Evolutionary conservation across 176 grass and related monocot genomes (phyloP), one percentile per base, ranked within the genome.

Genomic region (Musa beccarii): DNA sequence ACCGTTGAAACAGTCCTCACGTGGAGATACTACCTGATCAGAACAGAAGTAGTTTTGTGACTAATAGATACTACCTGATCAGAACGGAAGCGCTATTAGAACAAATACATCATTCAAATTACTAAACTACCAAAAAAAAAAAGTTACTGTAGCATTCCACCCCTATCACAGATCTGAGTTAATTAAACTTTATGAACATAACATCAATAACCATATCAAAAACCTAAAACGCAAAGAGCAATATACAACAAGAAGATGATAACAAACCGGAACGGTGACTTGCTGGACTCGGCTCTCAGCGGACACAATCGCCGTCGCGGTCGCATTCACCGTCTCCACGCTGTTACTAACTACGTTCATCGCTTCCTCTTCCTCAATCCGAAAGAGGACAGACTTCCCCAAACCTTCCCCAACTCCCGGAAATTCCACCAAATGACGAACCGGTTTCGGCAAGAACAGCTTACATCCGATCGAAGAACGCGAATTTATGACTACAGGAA

Each of bases 261-360:
- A 74, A 73, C 22, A 43, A 75, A 85, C 83, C 71, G 83, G 70
- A 69, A 78, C 59, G 51, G 56, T 53, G 53, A 59, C 73, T 63
- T 85, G 77, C 71, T 79, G 83, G 14, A 65, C 69, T 52, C 83
- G 71, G 63, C 53, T 80, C 76, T 80, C 91, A 74, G 85, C 83
- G 10, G 83, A 79, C n/a, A 87, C 68, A 19, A 95, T 85, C 54
- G 78, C 85, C 54, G 77, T 84, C 63, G 91, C 91, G 2, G 91
- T 85, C 15, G 87, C 87, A 59, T 76, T 86, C 73, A 95, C 91
- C 34, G 85, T 90, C 59, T 84, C 79, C 54, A 73, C 43, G 74
- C 79, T 84, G 51, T 74, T 73, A 17, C 88, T 78, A 21, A 79
- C 75, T 78, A 81, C 83, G 34, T 54, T 81, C 78, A 85, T 80